These are phyloP conservation scores for Xerocomus amazonicus DNA, from an alignment of 1,284 basidiomycete genomes.

Conservation along the genomic window DNA sequence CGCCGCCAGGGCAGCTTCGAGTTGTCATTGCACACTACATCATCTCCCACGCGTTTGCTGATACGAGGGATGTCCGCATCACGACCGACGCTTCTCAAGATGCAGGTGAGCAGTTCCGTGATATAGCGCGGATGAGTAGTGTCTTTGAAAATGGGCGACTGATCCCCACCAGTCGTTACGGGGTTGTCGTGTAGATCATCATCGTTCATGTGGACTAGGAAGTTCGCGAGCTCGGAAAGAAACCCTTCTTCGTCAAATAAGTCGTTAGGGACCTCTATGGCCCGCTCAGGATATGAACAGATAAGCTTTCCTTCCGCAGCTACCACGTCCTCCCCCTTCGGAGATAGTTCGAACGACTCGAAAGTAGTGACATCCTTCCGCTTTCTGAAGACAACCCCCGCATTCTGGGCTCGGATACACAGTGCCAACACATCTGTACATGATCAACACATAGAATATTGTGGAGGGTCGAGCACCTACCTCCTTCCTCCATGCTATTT, in stretches of 20 bases:
- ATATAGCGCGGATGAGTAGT: slow-evolving; percentile 32
- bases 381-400: not conserved
- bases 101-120: slow-evolving; percentile 32
- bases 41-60: slow-evolving; percentile 34
- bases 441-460: not conserved
- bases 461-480: not conserved
- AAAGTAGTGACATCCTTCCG: not conserved
- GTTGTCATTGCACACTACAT: slow-evolving; percentile 25
- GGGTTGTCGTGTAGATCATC: slow-evolving; percentile 7
- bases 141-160: slow-evolving; percentile 27
- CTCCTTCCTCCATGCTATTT: not conserved
- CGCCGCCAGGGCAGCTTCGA: slow-evolving; percentile 34
- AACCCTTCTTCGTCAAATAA: slow-evolving; percentile 22
- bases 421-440: not conserved
- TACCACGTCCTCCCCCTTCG: slow-evolving; percentile 9
- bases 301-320: slow-evolving; percentile 30
- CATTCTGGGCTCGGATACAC: not conserved
- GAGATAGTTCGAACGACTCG: not conserved
- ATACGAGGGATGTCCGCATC: slow-evolving; percentile 22
- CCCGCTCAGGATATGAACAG: slow-evolving; percentile 34
- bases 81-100: slow-evolving; percentile 27
- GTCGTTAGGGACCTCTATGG: slow-evolving; percentile 21
- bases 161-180: not conserved
- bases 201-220: slow-evolving; percentile 27
- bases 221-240: slow-evolving; percentile 25